Conservation (phyloP, 1,284 basidiomycete genomes). For the Ustilago nuda region DNA sequence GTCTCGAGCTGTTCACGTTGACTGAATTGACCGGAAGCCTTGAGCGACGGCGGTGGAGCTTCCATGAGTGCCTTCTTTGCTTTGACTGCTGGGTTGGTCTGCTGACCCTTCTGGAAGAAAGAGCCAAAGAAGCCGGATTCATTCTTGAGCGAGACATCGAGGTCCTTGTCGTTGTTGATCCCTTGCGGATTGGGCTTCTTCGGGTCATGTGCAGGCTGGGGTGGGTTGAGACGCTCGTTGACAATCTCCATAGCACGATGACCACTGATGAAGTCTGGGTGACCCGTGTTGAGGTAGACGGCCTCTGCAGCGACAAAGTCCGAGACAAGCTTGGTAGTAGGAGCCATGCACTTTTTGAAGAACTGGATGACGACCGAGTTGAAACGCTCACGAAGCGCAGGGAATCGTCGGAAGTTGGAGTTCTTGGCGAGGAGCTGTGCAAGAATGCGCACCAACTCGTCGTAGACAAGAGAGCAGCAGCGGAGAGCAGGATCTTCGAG, state of each 20-base stretch:
- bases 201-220: constrained; percentile 50
- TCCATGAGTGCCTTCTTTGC: constrained; percentile 80
- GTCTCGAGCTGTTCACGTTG: constrained; percentile 98
- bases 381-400: constrained; percentile 88
- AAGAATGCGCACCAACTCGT: constrained; percentile 99
- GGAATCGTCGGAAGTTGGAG: constrained; percentile 92
- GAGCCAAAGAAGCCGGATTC: constrained; percentile 92
- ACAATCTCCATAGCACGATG: constrained; percentile 96
- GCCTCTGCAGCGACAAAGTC: constrained; percentile 96
- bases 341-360: constrained; percentile 90
- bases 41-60: constrained; percentile 87
- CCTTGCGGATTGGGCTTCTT: constrained; percentile 71
- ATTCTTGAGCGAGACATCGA: constrained; percentile 86
- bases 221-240: constrained; percentile 79
- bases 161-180: constrained; percentile 91
- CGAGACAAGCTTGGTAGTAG: constrained; percentile 94
- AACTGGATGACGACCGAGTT: constrained; percentile 97
- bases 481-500: constrained; percentile 91
- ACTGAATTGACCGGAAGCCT: constrained; percentile 90
- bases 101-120: constrained; percentile 85
- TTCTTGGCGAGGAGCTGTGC: constrained; percentile 95
- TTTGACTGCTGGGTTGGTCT: constrained; percentile 72
- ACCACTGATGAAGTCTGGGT: constrained; percentile 89
- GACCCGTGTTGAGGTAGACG: constrained; percentile 99
- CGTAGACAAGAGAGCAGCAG: constrained; percentile 98